Percentiles rank a stretch among this genome's conserved stretches.
These are phyloP conservation scores for Podospora tetraspora DNA, from an alignment of 495 filamentous ascomycete species.

Conservation along the genomic window DNA sequence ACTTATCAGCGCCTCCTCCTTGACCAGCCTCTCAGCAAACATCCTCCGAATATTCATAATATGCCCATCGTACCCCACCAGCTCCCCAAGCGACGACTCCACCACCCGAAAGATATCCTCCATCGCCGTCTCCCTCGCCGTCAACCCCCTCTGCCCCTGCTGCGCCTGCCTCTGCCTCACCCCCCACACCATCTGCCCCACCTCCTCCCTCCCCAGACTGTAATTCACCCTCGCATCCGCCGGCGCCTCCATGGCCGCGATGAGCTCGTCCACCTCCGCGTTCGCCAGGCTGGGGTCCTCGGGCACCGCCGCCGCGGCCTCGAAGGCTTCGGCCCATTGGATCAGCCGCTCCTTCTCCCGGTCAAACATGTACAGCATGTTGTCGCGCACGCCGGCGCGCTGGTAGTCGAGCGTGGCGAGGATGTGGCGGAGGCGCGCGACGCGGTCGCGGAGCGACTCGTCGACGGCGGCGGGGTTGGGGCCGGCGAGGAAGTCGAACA, in stretches of 20 bases:
- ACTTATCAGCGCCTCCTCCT: slow-evolving; percentile 21
- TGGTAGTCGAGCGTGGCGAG: slow-evolving; percentile 41
- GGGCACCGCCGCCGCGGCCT: slow-evolving; percentile 27
- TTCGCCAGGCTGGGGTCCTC: slow-evolving; percentile 8
- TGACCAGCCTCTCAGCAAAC: slow-evolving; percentile 21
- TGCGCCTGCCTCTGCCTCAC: neutral
- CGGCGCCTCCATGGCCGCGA: slow-evolving; percentile 27
- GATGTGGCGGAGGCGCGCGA: slow-evolving; percentile 30
- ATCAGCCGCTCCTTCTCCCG: slow-evolving; percentile 35
- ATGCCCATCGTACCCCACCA: slow-evolving; percentile 18
- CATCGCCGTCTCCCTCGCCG: slow-evolving; percentile 22
- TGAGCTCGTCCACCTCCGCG: slow-evolving; percentile 23
- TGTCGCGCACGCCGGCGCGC: slow-evolving; percentile 34
- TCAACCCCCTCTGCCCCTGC: neutral
- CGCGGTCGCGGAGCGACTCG: slow-evolving; percentile 19
- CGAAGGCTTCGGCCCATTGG: slow-evolving; percentile 53
- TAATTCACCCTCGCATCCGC: slow-evolving; percentile 9
- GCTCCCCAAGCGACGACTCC: slow-evolving; percentile 15
- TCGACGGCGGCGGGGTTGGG: slow-evolving; percentile 1
- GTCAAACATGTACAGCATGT: slow-evolving; percentile 39
- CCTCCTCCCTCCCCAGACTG: neutral
- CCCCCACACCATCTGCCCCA: neutral
- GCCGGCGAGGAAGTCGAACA: slow-evolving; percentile 22
- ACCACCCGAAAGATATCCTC: slow-evolving; percentile 21
- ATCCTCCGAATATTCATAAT: slow-evolving; percentile 18